Base-by-base conservation (phyloP, 331 rosid genomes). In the Malus hybrid region DNA sequence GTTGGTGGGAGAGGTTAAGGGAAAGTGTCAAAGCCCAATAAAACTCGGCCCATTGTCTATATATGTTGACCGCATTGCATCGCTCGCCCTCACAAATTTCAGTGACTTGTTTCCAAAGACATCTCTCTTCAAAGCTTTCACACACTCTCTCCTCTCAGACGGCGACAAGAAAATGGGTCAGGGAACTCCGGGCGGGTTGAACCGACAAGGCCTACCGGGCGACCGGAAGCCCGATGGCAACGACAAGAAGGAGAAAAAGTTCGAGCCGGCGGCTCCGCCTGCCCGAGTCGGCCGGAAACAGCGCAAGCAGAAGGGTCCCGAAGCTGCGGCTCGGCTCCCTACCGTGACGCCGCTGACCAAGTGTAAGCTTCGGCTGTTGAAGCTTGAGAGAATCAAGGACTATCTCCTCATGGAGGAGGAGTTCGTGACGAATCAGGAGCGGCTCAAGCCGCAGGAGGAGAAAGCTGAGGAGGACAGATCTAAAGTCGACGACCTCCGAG, bases 401-500 rank as follows among this genome's bases (percentile, higher is more conserved):
- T 94, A 92, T 67, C 76, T 94, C 19, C 77, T 94, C 10, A 94
- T 94, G 99, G 99, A 94, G 79, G 99, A 94, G 70, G 99, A 94
- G 76, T 94, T 94, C 61, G 99, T 94, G 22, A 88, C 91, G 46
- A 94, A 92, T 82, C 97, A 94, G 81, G 99, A 94, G 82, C 77
- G 99, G 65, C 87, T 94, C 27, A 94, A 94, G 79, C 99, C 99
- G 1, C 97, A 92, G 76, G 97, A 94, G 82, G 99, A 94, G 82
- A 94, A 92, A 66, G 97, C 97, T 3, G 99, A 94, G 82, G 99
- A 94, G 24, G 97, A 94, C 71, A 84, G 97, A 86, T 94, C 99
- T 55, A 94, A 94, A 86, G 99, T 94, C 46, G 99, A 94, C 57
- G 99, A 94, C 56, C 97, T 94, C 27, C 79, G 99, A 13, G 99